Evolutionary conservation across 176 grass and related monocot genomes (phyloP).

Genomic region (Cenchrus americanus): DNA sequence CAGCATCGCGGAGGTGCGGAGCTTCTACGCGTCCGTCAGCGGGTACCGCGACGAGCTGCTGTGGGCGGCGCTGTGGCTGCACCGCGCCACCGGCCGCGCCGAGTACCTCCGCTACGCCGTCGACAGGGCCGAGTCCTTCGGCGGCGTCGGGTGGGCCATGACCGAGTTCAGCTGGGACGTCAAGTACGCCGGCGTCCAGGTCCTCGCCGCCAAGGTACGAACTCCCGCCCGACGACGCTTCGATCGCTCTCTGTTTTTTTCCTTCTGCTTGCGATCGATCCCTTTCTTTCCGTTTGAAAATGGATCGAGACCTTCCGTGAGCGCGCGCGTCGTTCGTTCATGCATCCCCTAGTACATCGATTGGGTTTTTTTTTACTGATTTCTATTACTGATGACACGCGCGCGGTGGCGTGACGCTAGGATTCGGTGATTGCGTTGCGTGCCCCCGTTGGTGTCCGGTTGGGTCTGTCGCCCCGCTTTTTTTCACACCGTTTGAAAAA

Average conservation of each 20-base stretch:
- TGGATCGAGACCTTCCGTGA: not conserved
- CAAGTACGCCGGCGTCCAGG: slow-evolving; percentile 89
- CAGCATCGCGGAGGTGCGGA: slow-evolving; percentile 67
- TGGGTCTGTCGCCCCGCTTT: not conserved
- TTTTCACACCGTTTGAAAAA: not conserved
- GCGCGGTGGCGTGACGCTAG: not conserved
- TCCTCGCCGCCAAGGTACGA: slow-evolving; percentile 74
- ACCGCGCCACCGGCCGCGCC: slow-evolving; percentile 67
- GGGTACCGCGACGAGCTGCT: slow-evolving; percentile 95
- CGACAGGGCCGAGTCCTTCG: slow-evolving; percentile 58
- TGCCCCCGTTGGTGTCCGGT: too few species aligned
- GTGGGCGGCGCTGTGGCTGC: slow-evolving; percentile 98
- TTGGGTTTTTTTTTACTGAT: not conserved
- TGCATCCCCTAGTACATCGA: not conserved
- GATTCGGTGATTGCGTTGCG: slow-evolving; percentile 4
- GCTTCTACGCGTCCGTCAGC: slow-evolving; percentile 92
- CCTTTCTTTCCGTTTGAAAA: not conserved
- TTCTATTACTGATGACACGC: too few species aligned
- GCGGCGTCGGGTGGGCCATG: slow-evolving; percentile 79
- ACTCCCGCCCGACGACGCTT: too few species aligned
- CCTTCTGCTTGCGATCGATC: too few species aligned
- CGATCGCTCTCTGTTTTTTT: too few species aligned
- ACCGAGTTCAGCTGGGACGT: slow-evolving; percentile 98
- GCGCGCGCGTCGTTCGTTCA: not conserved
- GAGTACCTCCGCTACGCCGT: slow-evolving; percentile 75